A percentile compares a stretch with the other conserved stretches of the same genome.
Conservation (phyloP, 306 rosid species). For the Sicyos baderoa region DNA sequence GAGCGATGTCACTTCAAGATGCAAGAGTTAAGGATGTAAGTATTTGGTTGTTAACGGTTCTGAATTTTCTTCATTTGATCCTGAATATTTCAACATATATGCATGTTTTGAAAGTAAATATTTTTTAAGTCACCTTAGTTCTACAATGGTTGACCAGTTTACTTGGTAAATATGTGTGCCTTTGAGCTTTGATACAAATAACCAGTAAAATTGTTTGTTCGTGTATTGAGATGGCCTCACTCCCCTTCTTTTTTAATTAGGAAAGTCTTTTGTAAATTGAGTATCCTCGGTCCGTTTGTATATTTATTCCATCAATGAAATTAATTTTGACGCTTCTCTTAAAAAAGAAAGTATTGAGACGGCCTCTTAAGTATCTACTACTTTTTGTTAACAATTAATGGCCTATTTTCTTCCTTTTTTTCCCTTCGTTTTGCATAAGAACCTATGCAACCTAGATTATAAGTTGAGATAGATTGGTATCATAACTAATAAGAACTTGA, state of each 20-base stretch:
- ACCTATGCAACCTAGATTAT: neutral
- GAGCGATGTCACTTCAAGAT: constrained; percentile 64
- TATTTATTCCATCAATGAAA: too few species aligned
- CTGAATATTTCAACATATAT: neutral
- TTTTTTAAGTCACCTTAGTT: neutral
- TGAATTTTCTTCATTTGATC: neutral
- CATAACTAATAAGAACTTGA: neutral
- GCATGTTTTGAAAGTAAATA: constrained; percentile 6
- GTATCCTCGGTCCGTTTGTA: too few species aligned
- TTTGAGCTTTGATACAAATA: neutral
- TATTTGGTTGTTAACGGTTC: constrained; percentile 14
- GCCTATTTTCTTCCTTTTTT: neutral
- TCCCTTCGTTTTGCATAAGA: neutral
- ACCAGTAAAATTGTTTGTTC: constrained; percentile 2
- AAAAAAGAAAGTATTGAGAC: too few species aligned
- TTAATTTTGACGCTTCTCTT: too few species aligned
- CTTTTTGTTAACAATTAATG: neutral
- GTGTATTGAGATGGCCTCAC: neutral
- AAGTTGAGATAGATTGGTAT: neutral
- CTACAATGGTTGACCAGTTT: neutral
- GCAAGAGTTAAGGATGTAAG: constrained; percentile 97
- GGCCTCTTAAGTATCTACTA: neutral
- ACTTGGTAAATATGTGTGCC: neutral
- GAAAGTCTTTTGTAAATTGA: too few species aligned
- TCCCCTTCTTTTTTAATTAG: too few species aligned